These are phyloP conservation scores for Talaromyces thailandensis DNA, from an alignment of 495 filamentous ascomycete species.

Conservation along the genomic window DNA sequence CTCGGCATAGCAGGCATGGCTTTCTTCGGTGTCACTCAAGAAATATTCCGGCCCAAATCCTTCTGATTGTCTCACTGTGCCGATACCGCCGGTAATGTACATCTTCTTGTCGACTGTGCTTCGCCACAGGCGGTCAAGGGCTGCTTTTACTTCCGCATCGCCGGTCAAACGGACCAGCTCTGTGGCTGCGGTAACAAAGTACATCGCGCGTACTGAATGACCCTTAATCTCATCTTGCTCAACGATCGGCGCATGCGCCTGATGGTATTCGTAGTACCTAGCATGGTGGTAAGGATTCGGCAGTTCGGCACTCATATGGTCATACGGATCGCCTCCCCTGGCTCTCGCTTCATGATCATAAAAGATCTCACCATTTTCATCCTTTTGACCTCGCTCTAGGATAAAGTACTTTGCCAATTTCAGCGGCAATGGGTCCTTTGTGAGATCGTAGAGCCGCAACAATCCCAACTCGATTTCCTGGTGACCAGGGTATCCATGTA, in stretches of 20 bases:
- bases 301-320: slow-evolving; percentile 20
- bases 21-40: slow-evolving; percentile 44
- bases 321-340: slow-evolving; percentile 39
- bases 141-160: slow-evolving; percentile 14
- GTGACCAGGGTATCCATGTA: slow-evolving; percentile 51
- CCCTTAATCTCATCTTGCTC: slow-evolving; percentile 48
- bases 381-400: slow-evolving; percentile 45
- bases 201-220: slow-evolving; percentile 53
- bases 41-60: slow-evolving; percentile 54
- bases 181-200: slow-evolving; percentile 35
- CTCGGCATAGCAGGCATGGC: slow-evolving; percentile 54
- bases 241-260: slow-evolving; percentile 45
- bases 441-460: slow-evolving; percentile 42
- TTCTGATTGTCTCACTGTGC: slow-evolving; percentile 51
- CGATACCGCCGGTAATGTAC: slow-evolving; percentile 54
- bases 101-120: slow-evolving; percentile 52
- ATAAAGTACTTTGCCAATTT: slow-evolving; percentile 47
- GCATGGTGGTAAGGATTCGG: slow-evolving; percentile 25
- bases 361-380: slow-evolving; percentile 36
- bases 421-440: slow-evolving; percentile 34
- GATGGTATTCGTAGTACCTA: slow-evolving; percentile 39
- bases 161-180: slow-evolving; percentile 21
- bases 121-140: slow-evolving; percentile 40
- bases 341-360: slow-evolving; percentile 42
- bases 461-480: slow-evolving; percentile 52